Evolutionary conservation across 202 grass and related monocot genomes (phyloP).

Genomic region (Musa balbisiana): DNA sequence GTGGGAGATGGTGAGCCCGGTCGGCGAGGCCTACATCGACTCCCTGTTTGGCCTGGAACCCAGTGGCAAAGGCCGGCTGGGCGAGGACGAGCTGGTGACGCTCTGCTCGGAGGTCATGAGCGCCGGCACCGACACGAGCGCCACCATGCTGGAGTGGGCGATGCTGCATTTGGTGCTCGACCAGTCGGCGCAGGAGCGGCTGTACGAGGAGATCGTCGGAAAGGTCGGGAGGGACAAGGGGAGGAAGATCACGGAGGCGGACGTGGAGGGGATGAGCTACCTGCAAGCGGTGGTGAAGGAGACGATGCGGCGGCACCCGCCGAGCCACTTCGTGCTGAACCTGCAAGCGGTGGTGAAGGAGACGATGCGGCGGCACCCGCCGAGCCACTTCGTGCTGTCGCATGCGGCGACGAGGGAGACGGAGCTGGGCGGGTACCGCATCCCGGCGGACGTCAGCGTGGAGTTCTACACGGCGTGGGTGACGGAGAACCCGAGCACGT

Average conservation of each 20-base stretch:
- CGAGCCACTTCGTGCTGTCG: constrained; percentile 90
- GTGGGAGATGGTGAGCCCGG: constrained; percentile 61
- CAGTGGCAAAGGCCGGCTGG: constrained; percentile 49
- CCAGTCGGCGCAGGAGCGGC: constrained; percentile 42
- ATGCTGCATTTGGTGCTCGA: constrained; percentile 81
- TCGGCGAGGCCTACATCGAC: constrained; percentile 84
- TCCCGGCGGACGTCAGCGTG: constrained; percentile 63
- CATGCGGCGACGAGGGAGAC: constrained; percentile 71
- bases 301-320: constrained; percentile 67
- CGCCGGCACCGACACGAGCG: constrained; percentile 88
- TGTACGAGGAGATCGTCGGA: constrained; percentile 56
- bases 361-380: constrained; percentile 67
- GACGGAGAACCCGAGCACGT: constrained; percentile 74
- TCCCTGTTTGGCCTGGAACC: constrained; percentile 69
- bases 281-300: constrained; percentile 26
- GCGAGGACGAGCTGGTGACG: constrained; percentile 76
- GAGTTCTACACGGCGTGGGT: constrained; percentile 98
- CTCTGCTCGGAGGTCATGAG: constrained; percentile 98
- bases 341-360: constrained; percentile 26
- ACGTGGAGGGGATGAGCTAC: constrained; percentile 76
- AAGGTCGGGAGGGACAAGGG: constrained; percentile 41
- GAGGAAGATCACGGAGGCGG: constrained; percentile 55
- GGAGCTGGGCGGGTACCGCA: constrained; percentile 77
- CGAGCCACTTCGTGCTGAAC: constrained; percentile 88
- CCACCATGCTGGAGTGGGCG: constrained; percentile 73